Base-by-base conservation (phyloP, 176 grass and related monocot species). In the Lolium multiflorum region DNA sequence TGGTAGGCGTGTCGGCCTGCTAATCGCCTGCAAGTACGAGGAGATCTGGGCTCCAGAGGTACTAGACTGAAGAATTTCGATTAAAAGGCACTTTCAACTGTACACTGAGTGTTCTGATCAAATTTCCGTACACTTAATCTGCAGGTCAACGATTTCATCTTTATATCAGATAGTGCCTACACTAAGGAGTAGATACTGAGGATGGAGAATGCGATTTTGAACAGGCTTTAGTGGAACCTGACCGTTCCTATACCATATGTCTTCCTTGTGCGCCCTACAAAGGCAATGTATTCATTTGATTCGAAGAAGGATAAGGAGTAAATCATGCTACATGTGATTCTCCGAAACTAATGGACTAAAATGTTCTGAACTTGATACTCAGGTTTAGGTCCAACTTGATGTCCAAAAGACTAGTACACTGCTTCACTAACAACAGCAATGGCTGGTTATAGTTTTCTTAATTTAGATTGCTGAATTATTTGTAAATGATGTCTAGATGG, bases 11-110 rank as follows among this genome's bases (percentile, higher is more conserved):
- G 25, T 90, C 85, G 14, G 71, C 68, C 94, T 94, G 86, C 88
- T 98, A 10, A 95, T 98, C 8, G 89, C 93, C 10, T 95, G 91
- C 93, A 98, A 98, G 51, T 98, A 98, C 6, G 93, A 98, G 35
- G 96, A 98, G 35, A 89, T 94, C 7, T 98, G 96, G 96, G 93
- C 96, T 16, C 96, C 93, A 4, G 93, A 95, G 91, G 93, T 94
- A 89, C 2, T 49, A 49, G 9, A 49, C 48, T 49, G 48, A 49
- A 49, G 48, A 49, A 11, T 11, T 49, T 49, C 48, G 11, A 49
- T 11, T 49, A 11, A 49, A 49, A 14, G 62, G 39, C 52, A 46
- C 25, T 64, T 22, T 43, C 3, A 51, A 60, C 0, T 62, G 12
- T 59, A 59, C 62, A 31, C 6, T 12, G 63, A 66, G 39, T 31